phyloP scores from a whole-genome alignment of 306 rosid species.

The Pueraria montana region DNA sequence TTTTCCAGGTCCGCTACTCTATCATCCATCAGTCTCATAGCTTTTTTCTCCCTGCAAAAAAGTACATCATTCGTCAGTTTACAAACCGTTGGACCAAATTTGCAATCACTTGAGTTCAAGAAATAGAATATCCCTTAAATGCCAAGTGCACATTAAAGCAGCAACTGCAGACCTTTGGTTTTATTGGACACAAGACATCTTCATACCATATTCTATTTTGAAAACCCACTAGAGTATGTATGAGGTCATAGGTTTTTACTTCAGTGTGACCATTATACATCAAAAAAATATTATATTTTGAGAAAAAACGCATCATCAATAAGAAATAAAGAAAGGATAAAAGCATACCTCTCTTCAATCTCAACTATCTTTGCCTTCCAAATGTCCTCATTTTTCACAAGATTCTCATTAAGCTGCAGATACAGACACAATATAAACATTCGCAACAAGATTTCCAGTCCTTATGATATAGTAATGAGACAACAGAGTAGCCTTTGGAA shows the following conservation, averaged over 20 bases:
- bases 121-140: slow-evolving; percentile 31
- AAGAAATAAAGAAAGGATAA: slow-evolving; percentile 7
- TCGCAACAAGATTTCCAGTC: slow-evolving; percentile 23
- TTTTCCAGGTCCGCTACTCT: slow-evolving; percentile 68
- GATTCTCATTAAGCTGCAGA: slow-evolving; percentile 91
- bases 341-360: slow-evolving; percentile 80
- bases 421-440: slow-evolving; percentile 39
- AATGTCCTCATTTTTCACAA: slow-evolving; percentile 79
- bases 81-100: slow-evolving; percentile 22
- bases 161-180: slow-evolving; percentile 31
- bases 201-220: not conserved
- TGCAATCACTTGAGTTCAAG: slow-evolving; percentile 30
- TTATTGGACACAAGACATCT: slow-evolving; percentile 16
- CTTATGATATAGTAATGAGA: slow-evolving; percentile 21
- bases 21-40: slow-evolving; percentile 53
- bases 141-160: slow-evolving; percentile 21
- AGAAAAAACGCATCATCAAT: slow-evolving; percentile 10
- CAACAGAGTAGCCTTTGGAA: slow-evolving; percentile 17
- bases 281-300: not conserved
- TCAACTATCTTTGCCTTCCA: slow-evolving; percentile 77
- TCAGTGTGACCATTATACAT: too few relatives aligned
- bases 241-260: too few relatives aligned
- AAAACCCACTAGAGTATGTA: not conserved
- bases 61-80: slow-evolving; percentile 30
- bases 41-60: slow-evolving; percentile 66